Evolutionary conservation across 345 rosid species (phyloP).

Genomic region (Carallia brachiata): DNA sequence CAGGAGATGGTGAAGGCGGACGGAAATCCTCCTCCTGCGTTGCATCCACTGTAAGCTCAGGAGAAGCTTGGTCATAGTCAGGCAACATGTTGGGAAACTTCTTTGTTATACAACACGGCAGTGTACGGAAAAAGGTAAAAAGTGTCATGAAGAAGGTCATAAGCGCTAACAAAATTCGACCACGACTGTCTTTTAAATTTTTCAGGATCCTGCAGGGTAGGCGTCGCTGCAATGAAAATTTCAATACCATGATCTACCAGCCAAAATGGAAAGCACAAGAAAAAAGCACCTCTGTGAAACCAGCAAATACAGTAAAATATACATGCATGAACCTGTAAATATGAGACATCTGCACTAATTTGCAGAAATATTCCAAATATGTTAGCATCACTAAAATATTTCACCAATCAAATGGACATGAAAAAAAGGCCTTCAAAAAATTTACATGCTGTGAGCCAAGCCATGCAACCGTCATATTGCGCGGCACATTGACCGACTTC

Average conservation of each 20-base stretch:
- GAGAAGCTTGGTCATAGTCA: slow-evolving; percentile 30
- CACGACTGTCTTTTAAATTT: slow-evolving; percentile 57
- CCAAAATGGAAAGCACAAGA: not conserved
- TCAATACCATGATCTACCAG: slow-evolving; percentile 5
- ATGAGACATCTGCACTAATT: not conserved
- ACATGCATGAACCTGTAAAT: not conserved
- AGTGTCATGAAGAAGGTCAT: slow-evolving; percentile 66
- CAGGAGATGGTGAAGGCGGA: slow-evolving; percentile 56
- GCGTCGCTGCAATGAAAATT: slow-evolving; percentile 43
- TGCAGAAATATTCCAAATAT: not conserved
- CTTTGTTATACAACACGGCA: slow-evolving; percentile 41
- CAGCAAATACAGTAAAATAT: not conserved
- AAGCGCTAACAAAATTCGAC: slow-evolving; percentile 40
- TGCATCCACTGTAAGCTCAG: slow-evolving; percentile 34
- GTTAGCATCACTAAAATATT: not conserved
- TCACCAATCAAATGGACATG: not conserved
- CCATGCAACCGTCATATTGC: too few species aligned
- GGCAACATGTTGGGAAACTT: slow-evolving; percentile 41
- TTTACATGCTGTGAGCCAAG: too few species aligned
- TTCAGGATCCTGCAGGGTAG: slow-evolving; percentile 33
- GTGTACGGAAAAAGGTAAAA: slow-evolving; percentile 48
- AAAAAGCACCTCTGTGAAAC: not conserved
- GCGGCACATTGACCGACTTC: too few species aligned
- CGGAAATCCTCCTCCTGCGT: slow-evolving; percentile 43
- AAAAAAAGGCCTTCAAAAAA: not conserved